A percentile compares a stretch with the other conserved stretches of the same genome.
Evolutionary conservation across 805 yeast genomes (phyloP).

Genomic region (Tetrapisispora pingtungensis): DNA sequence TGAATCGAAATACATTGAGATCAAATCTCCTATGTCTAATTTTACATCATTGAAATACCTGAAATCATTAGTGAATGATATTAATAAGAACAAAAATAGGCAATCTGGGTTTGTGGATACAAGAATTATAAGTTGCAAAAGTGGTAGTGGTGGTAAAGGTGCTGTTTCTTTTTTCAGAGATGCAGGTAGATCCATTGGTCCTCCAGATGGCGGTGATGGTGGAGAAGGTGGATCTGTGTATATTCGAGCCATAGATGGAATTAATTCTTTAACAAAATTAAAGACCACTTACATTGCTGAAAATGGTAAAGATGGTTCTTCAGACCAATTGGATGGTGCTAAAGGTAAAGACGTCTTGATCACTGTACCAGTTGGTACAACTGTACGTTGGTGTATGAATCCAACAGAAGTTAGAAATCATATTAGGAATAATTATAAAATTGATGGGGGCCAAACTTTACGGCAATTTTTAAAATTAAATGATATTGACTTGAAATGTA

Average conservation of each 20-base stretch:
- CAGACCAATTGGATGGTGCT: slow-evolving; percentile 77
- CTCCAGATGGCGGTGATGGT: slow-evolving; percentile 99
- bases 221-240: slow-evolving; percentile 86
- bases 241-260: slow-evolving; percentile 65
- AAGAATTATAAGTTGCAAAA: slow-evolving; percentile 49
- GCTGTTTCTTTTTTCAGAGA: slow-evolving; percentile 78
- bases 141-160: slow-evolving; percentile 90
- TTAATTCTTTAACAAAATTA: slow-evolving; percentile 62
- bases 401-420: slow-evolving; percentile 39
- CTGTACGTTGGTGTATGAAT: slow-evolving; percentile 74
- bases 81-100: slow-evolving; percentile 32
- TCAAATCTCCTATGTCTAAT: slow-evolving; percentile 17
- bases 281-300: slow-evolving; percentile 60
- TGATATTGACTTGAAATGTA: slow-evolving; percentile 27
- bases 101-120: slow-evolving; percentile 46
- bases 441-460: slow-evolving; percentile 13
- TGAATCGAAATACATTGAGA: slow-evolving; percentile 14
- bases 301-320: slow-evolving; percentile 61
- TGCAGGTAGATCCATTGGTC: slow-evolving; percentile 76
- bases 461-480: slow-evolving; percentile 17
- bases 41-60: slow-evolving; percentile 24
- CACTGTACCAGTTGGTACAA: slow-evolving; percentile 88
- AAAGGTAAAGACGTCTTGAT: slow-evolving; percentile 70
- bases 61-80: slow-evolving; percentile 13
- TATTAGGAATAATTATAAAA: slow-evolving; percentile 12